Percentiles rank a stretch among this genome's conserved stretches.
Conservation (phyloP, 352 stramenopile species). For the Peronospora belbahrii region DNA sequence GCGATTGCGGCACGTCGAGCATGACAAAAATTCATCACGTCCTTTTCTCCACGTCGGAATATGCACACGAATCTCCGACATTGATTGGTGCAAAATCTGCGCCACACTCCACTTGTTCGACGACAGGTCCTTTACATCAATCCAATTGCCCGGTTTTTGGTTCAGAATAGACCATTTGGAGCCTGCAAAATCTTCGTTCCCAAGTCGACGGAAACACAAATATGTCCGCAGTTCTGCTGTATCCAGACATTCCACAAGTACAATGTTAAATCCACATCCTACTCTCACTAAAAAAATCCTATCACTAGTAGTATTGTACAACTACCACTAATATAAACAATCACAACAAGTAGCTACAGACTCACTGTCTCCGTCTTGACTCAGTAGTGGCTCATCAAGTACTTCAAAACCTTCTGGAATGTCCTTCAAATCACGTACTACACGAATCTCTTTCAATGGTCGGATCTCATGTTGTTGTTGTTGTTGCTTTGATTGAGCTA, state of each 20-base stretch:
- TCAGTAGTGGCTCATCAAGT: conserved; percentile 44
- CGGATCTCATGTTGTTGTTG: too few species aligned
- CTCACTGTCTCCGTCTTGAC: conserved; percentile 28
- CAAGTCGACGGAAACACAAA: conserved; percentile 62
- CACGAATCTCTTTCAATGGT: conserved; percentile 76
- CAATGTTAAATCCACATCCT: not conserved
- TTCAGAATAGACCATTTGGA: conserved; percentile 68
- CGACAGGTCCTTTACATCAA: conserved; percentile 73
- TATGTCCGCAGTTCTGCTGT: conserved; percentile 54
- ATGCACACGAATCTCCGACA: conserved; percentile 61
- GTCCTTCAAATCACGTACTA: conserved; percentile 58
- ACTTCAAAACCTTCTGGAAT: conserved; percentile 60
- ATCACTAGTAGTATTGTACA: not conserved
- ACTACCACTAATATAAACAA: not conserved
- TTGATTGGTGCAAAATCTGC: conserved; percentile 60
- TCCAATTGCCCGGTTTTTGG: conserved; percentile 66
- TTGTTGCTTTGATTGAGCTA: conserved; percentile 8
- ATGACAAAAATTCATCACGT: conserved; percentile 65
- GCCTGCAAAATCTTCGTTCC: conserved; percentile 47
- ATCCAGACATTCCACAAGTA: not conserved
- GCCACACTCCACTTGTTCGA: conserved; percentile 70
- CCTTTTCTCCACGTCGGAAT: conserved; percentile 60
- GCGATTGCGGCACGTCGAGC: conserved; percentile 47
- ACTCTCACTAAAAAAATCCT: not conserved
- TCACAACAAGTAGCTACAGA: not conserved